Evolutionary conservation across 805 yeast species (phyloP).

Genomic region (Wickerhamomyces alni): DNA sequence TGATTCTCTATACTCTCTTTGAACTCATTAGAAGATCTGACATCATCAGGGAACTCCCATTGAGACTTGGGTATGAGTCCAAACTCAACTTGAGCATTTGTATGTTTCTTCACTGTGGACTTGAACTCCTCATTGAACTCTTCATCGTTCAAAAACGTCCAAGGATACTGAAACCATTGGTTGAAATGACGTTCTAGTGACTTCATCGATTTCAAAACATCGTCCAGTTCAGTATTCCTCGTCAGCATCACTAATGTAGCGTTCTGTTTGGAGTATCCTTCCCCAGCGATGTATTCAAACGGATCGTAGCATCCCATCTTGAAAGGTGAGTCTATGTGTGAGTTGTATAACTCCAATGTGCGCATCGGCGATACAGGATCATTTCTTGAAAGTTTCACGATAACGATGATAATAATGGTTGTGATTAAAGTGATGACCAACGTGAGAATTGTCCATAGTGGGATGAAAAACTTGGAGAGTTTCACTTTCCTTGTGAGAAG

Average conservation of each 20-base stretch:
- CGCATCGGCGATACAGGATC: background rate
- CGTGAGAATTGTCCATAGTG: background rate
- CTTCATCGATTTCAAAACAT: conserved; percentile 66
- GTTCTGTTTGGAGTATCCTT: conserved; percentile 31
- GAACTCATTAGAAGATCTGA: conserved; percentile 24
- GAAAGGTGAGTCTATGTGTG: conserved; percentile 40
- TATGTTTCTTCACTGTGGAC: conserved; percentile 39
- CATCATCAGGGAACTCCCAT: conserved; percentile 63
- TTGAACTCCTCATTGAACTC: conserved; percentile 63
- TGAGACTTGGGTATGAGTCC: conserved; percentile 52
- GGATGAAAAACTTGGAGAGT: conserved; percentile 1
- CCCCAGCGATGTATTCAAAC: conserved; percentile 1
- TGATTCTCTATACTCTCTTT: conserved; percentile 60
- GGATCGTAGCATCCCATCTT: conserved; percentile 46
- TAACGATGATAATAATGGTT: background rate
- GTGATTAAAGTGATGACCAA: background rate
- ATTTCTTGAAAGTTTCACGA: background rate
- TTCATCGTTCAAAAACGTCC: conserved; percentile 79
- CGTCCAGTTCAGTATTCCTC: conserved; percentile 71
- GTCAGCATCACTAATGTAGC: conserved; percentile 86
- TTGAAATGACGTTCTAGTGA: conserved; percentile 85
- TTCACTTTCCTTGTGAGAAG: background rate
- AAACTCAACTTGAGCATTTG: conserved; percentile 62
- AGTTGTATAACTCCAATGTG: conserved; percentile 6
- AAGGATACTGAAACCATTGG: conserved; percentile 91